A percentile compares a stretch with the other conserved stretches of the same genome.
These are phyloP conservation scores for Eimeria zaria DNA, from an alignment of 169 alveolate genomes.

Conservation along the genomic window DNA sequence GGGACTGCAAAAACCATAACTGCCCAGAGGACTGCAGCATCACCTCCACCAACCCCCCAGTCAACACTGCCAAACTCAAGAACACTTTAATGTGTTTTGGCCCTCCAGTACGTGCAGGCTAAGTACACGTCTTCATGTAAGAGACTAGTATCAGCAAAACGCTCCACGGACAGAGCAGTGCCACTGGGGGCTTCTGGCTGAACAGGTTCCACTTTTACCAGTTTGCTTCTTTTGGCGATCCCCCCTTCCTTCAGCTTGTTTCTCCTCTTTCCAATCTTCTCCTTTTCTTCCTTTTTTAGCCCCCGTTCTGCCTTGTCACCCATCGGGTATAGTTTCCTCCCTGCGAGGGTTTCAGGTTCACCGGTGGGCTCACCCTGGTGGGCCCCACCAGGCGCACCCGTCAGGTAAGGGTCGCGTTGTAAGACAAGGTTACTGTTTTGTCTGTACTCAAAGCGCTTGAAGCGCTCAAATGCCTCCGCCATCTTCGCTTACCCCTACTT, in stretches of 20 bases:
- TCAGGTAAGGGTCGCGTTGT: constrained; percentile 86
- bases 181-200: not conserved
- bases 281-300: constrained; percentile 85
- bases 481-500: constrained; percentile 82
- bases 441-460: constrained; percentile 96
- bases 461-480: constrained; percentile 97
- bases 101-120: not conserved
- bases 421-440: constrained; percentile 88
- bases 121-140: not conserved
- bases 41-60: not conserved
- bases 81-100: not conserved
- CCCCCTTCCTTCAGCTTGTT: constrained; percentile 86
- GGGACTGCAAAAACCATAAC: not conserved
- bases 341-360: constrained; percentile 98
- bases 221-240: constrained; percentile 66
- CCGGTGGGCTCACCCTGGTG: constrained; percentile 96
- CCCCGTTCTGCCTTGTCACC: constrained; percentile 95
- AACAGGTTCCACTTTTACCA: not conserved
- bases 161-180: not conserved
- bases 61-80: not conserved
- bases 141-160: not conserved
- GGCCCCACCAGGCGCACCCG: constrained; percentile 82
- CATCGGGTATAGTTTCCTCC: constrained; percentile 94
- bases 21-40: not conserved
- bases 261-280: constrained; percentile 83